Percentiles rank a stretch among this genome's conserved stretches.
These are phyloP conservation scores for Tranzscheliella williamsii DNA, from an alignment of 1,284 basidiomycete species.

Conservation along the genomic window DNA sequence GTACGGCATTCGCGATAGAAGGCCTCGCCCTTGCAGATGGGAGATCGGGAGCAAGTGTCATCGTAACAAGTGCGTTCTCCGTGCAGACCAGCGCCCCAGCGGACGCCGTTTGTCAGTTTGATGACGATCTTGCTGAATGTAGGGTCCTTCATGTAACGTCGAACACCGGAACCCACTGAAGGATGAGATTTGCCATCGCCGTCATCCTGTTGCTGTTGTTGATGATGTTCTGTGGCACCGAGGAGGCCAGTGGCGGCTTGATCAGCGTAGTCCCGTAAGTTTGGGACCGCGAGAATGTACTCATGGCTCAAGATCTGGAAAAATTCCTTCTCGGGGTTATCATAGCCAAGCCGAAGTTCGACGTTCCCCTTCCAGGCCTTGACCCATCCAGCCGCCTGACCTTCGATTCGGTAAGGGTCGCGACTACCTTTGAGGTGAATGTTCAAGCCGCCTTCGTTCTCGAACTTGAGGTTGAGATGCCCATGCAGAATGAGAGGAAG, in stretches of 20 bases:
- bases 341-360: conserved; percentile 73
- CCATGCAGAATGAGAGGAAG: conserved; percentile 72
- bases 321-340: conserved; percentile 76
- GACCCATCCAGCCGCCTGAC: conserved; percentile 84
- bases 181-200: conserved; percentile 4
- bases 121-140: conserved; percentile 52
- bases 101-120: conserved; percentile 82
- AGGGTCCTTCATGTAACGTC: conserved; percentile 47
- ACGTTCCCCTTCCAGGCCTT: conserved; percentile 82
- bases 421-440: conserved; percentile 72
- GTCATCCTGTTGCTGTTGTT: conserved; percentile 7
- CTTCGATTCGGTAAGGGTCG: conserved; percentile 76
- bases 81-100: conserved; percentile 83
- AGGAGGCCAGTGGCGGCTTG: conserved; percentile 62
- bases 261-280: conserved; percentile 64
- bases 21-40: conserved; percentile 68
- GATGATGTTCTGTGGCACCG: background rate
- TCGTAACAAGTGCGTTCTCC: conserved; percentile 82
- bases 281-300: conserved; percentile 56
- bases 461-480: conserved; percentile 74
- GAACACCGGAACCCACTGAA: conserved; percentile 16
- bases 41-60: conserved; percentile 66
- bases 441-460: conserved; percentile 70
- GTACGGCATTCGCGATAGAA: conserved; percentile 79
- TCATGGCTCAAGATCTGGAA: conserved; percentile 81